Base-by-base conservation (phyloP, 306 rosid genomes). In the Ormosia emarginata region DNA sequence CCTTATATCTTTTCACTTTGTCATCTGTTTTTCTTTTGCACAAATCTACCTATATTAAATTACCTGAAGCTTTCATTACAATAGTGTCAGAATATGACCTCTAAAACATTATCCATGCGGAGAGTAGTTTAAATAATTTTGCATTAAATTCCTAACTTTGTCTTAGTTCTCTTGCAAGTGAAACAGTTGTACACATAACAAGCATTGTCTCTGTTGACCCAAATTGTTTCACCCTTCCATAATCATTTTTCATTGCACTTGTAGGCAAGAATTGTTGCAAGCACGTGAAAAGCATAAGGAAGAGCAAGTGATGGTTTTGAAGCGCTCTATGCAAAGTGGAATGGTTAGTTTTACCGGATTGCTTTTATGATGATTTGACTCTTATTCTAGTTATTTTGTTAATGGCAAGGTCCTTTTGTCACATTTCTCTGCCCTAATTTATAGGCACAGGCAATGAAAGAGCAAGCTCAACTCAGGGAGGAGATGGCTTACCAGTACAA, bases 401-500 rank as follows among this genome's bases (percentile, higher is more conserved):
- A 39, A 69, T 46, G 39, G n/a, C 58, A 33, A 62, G 36, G 47
- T 33, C 67, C 63, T 37, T 74, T 49, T 65, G 39, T 71, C 49
- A 69, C 39, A 7, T 74, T 71, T 37, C 4, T 18, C 24, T 77
- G 49, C 62, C 58, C 78, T 84, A 30, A 76, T 55, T 70, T 80
- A 47, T 91, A 95, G 99, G 99, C 99, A n/a, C 98, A 93, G 71
- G 97, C 99, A 74, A 95, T 95, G 99, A 95, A 95, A 87, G 99
- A 93, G 87, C 98, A 95, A 90, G 97, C 99, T 84, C 98, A 88
- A 85, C 96, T 95, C 29, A 86, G 93, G 87, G 99, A 95, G 90
- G 99, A 95, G 89, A 95, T 95, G 99, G 99, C 98, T 67, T 93
- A 93, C 86, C 98, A 95, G 79, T 95, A 90, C 91, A 95, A 95